These are phyloP conservation scores for Metarhizium humberi DNA, from an alignment of 2,329 filamentous ascomycete genomes.

Conservation along the genomic window DNA sequence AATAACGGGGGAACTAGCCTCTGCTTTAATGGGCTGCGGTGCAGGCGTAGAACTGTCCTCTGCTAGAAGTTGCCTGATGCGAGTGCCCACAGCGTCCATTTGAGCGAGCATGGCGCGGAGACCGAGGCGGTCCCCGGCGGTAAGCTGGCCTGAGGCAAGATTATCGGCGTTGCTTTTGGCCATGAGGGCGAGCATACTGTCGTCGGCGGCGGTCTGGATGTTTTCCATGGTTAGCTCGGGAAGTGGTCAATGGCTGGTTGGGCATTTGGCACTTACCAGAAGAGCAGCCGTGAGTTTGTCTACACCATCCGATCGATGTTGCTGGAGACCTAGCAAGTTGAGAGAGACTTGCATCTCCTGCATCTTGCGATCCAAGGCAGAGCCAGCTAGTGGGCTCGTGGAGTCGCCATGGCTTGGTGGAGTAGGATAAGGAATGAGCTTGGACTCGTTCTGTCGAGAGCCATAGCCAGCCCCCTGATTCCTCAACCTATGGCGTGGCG, in stretches of 20 bases:
- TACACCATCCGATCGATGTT: conserved; percentile 38
- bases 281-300: conserved; percentile 49
- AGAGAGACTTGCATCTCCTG: conserved; percentile 59
- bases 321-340: conserved; percentile 49
- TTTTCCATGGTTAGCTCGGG: not conserved
- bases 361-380: conserved; percentile 35
- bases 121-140: conserved; percentile 30
- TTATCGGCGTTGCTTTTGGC: conserved; percentile 36
- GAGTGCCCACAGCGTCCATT: conserved; percentile 33
- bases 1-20: conserved; percentile 17
- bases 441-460: conserved; percentile 18
- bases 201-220: conserved; percentile 33
- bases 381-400: conserved; percentile 17
- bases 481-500: conserved; percentile 19
- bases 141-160: conserved; percentile 30
- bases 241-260: not conserved
- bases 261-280: conserved; percentile 41
- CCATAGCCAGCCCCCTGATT: conserved; percentile 30
- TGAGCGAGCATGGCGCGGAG: conserved; percentile 40
- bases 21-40: conserved; percentile 12
- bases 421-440: conserved; percentile 19
- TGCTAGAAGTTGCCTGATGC: conserved; percentile 31
- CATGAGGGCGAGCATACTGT: conserved; percentile 36
- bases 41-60: conserved; percentile 15
- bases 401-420: conserved; percentile 11